Evolutionary conservation across 2,329 filamentous ascomycete genomes (phyloP).

Genomic region (Aspergillus japonicus): DNA sequence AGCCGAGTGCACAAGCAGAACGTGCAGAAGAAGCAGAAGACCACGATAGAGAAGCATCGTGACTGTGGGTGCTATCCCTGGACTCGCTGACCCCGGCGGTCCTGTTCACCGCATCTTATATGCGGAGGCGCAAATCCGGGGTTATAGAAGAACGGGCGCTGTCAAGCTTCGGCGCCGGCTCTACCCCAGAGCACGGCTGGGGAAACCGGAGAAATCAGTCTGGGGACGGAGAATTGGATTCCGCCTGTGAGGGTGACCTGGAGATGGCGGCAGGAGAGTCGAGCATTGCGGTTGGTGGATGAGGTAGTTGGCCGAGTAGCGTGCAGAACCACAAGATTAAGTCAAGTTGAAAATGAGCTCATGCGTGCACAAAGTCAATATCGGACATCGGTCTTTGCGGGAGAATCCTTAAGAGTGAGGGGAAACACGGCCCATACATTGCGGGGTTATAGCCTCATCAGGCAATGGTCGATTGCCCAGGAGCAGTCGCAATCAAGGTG

Average conservation of each 20-base stretch:
- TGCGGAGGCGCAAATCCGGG: neutral
- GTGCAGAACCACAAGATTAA: neutral
- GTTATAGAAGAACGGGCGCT: neutral
- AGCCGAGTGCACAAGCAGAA: constrained; percentile 7
- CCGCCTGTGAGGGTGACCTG: constrained; percentile 17
- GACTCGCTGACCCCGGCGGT: neutral
- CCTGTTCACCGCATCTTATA: neutral
- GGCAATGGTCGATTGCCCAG: neutral
- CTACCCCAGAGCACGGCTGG: neutral
- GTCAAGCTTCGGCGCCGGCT: constrained; percentile 6
- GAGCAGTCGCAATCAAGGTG: neutral
- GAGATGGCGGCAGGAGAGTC: neutral
- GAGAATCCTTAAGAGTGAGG: neutral
- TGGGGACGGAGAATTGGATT: constrained; percentile 21
- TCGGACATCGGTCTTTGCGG: neutral
- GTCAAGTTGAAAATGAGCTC: neutral
- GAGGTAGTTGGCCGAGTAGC: neutral
- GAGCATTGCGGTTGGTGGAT: neutral
- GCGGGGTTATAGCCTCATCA: neutral
- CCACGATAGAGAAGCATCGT: constrained; percentile 1
- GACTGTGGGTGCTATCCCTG: neutral
- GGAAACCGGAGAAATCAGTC: constrained; percentile 22
- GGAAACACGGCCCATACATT: neutral
- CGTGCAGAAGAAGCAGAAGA: constrained; percentile 1
- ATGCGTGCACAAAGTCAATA: neutral